These are phyloP conservation scores for grape (Vitis vinifera) DNA, from an alignment of 164 flowering plant genomes.

Conservation along the genomic window DNA sequence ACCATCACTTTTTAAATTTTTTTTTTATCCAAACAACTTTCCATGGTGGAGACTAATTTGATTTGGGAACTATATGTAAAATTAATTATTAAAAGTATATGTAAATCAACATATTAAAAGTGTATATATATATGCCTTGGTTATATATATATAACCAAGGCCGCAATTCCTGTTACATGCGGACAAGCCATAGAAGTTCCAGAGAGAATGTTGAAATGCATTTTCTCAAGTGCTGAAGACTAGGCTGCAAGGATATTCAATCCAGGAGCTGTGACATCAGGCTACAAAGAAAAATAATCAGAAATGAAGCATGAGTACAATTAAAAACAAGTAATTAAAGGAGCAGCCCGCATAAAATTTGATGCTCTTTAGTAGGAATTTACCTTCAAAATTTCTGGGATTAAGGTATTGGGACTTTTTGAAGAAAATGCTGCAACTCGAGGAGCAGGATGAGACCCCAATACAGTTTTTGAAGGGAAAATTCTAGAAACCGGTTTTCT, in stretches of 20 bases:
- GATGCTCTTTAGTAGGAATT: neutral
- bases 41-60: too few species aligned
- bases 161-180: conserved; percentile 71
- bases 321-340: neutral
- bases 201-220: conserved; percentile 69
- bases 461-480: conserved; percentile 52
- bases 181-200: conserved; percentile 96
- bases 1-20: too few species aligned
- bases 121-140: too few species aligned
- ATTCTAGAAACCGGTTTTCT: conserved; percentile 57
- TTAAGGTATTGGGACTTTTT: conserved; percentile 72
- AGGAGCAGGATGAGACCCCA: conserved; percentile 69
- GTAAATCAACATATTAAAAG: too few species aligned
- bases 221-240: conserved; percentile 63
- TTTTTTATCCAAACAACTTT: too few species aligned
- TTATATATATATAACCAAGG: conserved; percentile 30
- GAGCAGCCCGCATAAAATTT: neutral
- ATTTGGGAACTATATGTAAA: too few species aligned
- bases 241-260: conserved; percentile 84
- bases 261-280: conserved; percentile 83
- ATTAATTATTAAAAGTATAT: too few species aligned
- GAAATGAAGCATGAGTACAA: neutral
- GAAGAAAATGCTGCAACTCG: conserved; percentile 78
- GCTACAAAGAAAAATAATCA: conserved; percentile 39
- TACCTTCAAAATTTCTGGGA: conserved; percentile 82